Percentiles rank a stretch among this genome's conserved stretches.
phyloP scores from a whole-genome alignment of 768 basidiomycete genomes.

The Suillus decipiens region DNA sequence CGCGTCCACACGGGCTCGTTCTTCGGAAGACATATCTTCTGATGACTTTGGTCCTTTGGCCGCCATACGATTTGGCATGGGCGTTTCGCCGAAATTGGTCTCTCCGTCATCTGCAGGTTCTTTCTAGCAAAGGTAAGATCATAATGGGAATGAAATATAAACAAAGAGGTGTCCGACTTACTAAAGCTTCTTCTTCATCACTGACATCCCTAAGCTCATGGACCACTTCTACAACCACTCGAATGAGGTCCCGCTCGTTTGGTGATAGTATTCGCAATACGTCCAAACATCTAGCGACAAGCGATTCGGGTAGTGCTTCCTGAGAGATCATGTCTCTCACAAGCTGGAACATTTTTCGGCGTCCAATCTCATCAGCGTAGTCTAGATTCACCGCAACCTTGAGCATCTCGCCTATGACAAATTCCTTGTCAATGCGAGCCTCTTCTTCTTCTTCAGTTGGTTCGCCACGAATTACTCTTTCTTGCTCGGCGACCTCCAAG shows the following conservation, averaged over 20 bases:
- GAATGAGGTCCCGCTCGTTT: conserved; percentile 82
- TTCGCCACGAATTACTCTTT: conserved; percentile 27
- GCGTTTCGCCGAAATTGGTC: conserved; percentile 34
- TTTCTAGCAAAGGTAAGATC: conserved; percentile 16
- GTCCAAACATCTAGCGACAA: conserved; percentile 80
- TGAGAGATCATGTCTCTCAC: conserved; percentile 85
- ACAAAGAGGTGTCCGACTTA: conserved; percentile 11
- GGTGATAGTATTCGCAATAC: conserved; percentile 71
- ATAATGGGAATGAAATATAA: conserved; percentile 2
- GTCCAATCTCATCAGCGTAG: conserved; percentile 90
- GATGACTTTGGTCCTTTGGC: conserved; percentile 33
- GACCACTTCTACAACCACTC: conserved; percentile 85
- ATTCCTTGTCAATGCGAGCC: conserved; percentile 51
- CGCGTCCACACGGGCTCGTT: conserved; percentile 55
- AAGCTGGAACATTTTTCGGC: conserved; percentile 84
- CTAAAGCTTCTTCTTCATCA: conserved; percentile 43
- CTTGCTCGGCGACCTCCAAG: conserved; percentile 41
- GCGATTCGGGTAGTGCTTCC: conserved; percentile 62
- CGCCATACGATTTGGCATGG: conserved; percentile 21
- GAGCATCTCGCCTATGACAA: conserved; percentile 81
- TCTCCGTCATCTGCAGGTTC: conserved; percentile 35
- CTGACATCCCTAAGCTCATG: conserved; percentile 65
- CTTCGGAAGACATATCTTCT: conserved; percentile 56
- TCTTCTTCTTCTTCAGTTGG: conserved; percentile 50
- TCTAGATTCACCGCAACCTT: conserved; percentile 78